Percentiles rank a stretch among this genome's conserved stretches.
Conservation (phyloP, 495 filamentous ascomycete species). For the Hamigera avellanea region DNA sequence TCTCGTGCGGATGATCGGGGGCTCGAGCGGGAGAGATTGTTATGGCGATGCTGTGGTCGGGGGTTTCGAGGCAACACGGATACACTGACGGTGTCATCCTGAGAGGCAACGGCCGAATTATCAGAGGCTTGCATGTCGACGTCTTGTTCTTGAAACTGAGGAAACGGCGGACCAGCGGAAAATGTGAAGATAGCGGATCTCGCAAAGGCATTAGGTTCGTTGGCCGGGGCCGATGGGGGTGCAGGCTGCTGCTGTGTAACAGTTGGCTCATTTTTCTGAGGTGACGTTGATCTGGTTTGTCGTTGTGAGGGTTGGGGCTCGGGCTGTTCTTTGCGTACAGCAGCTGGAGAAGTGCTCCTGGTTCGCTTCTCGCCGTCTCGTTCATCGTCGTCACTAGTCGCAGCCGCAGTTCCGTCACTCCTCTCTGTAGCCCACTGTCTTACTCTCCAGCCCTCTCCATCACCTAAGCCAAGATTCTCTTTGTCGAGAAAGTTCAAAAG, state of each 20-base stretch:
- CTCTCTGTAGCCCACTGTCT: slow-evolving; percentile 78
- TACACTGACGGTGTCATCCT: slow-evolving; percentile 34
- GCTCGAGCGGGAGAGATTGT: slow-evolving; percentile 26
- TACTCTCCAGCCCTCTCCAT: slow-evolving; percentile 72
- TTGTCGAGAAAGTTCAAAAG: slow-evolving; percentile 73
- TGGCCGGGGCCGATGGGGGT: slow-evolving; percentile 6
- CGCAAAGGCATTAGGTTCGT: slow-evolving; percentile 15
- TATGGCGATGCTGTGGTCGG: slow-evolving; percentile 40
- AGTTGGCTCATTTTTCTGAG: slow-evolving; percentile 35
- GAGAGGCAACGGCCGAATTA: slow-evolving; percentile 16
- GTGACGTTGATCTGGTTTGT: slow-evolving; percentile 24
- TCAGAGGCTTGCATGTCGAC: slow-evolving; percentile 47
- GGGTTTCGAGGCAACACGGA: slow-evolving; percentile 40
- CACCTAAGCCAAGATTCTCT: slow-evolving; percentile 60
- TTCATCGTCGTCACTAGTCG: slow-evolving; percentile 59
- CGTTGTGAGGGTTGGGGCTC: slow-evolving; percentile 23
- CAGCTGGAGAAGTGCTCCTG: slow-evolving; percentile 47
- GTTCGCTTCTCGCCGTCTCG: slow-evolving; percentile 44
- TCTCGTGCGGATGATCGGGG: slow-evolving; percentile 30
- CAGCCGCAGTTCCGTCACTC: slow-evolving; percentile 51
- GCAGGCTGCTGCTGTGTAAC: slow-evolving; percentile 14
- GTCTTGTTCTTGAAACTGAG: slow-evolving; percentile 51
- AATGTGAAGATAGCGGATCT: slow-evolving; percentile 54
- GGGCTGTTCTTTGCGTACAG: slow-evolving; percentile 39
- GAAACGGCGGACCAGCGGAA: slow-evolving; percentile 45